Base-by-base conservation (phyloP, 176 grass and related monocot species). In the Pontederia crassipes region DNA sequence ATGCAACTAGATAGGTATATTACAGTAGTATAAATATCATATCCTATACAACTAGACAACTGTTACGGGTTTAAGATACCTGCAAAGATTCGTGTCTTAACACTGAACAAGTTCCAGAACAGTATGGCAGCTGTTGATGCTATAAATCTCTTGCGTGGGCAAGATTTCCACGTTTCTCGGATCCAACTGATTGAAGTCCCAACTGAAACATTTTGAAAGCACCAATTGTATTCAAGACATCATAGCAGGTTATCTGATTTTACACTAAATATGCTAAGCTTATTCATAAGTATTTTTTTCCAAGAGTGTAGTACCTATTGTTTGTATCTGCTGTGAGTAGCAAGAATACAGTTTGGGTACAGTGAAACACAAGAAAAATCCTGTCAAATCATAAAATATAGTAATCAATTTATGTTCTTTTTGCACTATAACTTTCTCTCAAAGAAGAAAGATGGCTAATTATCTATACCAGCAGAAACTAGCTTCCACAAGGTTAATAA, bases 101-200 rank as follows among this genome's bases (percentile, higher is more conserved):
- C 59, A 65, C 87, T 81, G 45, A 88, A 69, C 60, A 98, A 72
- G 75, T 92, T 98, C 93, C 93, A 98, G 72, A 57, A 98, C 79
- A 98, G 74, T 66, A 81, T 86, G 40, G 76, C 64, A 48, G 66
- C 71, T 18, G 88, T 80, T 4, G 71, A 76, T 2, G 79, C 84
- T 15, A 92, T 79, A 35, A 98, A 67, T 86, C 83, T 98, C 74
- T 98, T 98, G 64, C 79, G 87, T 1, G 79, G 93, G 24, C 93
- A 92, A 74, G 69, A 81, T 75, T 78, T 79, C 87, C 93, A 98
- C 35, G 81, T 67, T 74, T 92, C 81, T 46, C 74, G 56, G 67
- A 64, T 61, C 10, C 61, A 64, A 63, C 59, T 64, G 58, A 46
- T 78, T 17, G 74, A 7, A 66, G 59, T 79, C 5, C 85, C 77